Conservation (phyloP, 164 flowering plant genomes). For the Berberis thunbergii region DNA sequence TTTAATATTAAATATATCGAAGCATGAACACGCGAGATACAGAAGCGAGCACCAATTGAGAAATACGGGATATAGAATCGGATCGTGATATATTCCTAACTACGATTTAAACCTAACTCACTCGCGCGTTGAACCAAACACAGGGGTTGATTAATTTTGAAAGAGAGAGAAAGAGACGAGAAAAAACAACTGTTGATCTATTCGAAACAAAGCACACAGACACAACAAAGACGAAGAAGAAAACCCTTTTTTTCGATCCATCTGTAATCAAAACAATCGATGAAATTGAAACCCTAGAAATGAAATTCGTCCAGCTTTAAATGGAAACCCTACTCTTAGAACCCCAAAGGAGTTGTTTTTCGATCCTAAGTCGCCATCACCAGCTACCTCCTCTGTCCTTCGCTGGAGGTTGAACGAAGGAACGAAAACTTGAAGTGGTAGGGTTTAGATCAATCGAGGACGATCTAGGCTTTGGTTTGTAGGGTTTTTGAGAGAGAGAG, state of each 20-base stretch:
- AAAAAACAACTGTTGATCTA: constrained; percentile 6
- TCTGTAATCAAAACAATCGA: neutral
- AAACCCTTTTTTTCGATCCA: constrained; percentile 5
- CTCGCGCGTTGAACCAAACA: too few relatives aligned
- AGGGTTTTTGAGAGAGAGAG: neutral
- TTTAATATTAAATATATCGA: too few relatives aligned
- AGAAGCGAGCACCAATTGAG: neutral
- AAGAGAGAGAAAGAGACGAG: neutral
- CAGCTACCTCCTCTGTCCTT: constrained; percentile 4
- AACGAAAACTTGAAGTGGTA: too few relatives aligned
- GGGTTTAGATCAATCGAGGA: too few relatives aligned
- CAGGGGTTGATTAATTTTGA: neutral
- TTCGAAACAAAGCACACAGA: neutral
- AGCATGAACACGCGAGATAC: too few relatives aligned
- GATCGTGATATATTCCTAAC: constrained; percentile 2
- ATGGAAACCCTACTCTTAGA: constrained; percentile 16
- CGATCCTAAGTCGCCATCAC: constrained; percentile 13
- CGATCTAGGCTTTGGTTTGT: constrained; percentile 1
- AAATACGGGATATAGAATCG: neutral
- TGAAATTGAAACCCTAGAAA: constrained; percentile 11
- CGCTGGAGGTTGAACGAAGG: constrained; percentile 16
- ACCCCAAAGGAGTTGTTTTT: constrained; percentile 1
- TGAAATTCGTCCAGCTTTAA: constrained; percentile 13
- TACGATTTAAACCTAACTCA: constrained; percentile 10
- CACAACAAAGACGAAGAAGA: too few relatives aligned